Percentiles rank a stretch among this genome's conserved stretches.
Conservation (phyloP, 352 stramenopile genomes). For the Pythium sukuiense region DNA sequence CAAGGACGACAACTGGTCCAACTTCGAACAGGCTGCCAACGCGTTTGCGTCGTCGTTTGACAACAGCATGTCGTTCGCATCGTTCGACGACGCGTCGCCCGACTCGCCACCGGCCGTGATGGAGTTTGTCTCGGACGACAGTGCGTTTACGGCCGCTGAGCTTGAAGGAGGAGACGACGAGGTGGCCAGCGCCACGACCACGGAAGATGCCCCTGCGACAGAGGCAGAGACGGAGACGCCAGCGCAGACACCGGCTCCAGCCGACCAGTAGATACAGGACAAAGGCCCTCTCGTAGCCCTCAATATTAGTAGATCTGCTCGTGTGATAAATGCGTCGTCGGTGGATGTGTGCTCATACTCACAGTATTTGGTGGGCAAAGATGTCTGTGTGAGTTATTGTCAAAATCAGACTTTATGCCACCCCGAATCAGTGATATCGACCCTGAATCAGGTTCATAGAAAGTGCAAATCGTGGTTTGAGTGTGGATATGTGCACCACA, state of each 20-base stretch:
- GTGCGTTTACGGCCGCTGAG: constrained; percentile 19
- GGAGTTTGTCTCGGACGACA: constrained; percentile 31
- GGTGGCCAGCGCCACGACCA: background rate
- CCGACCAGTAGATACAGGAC: constrained; percentile 8
- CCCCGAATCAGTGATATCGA: too few species aligned
- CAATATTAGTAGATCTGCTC: background rate
- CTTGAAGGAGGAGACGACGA: constrained; percentile 6
- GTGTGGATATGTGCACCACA: too few species aligned
- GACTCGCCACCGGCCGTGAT: constrained; percentile 30
- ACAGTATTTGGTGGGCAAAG: background rate
- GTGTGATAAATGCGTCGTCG: background rate
- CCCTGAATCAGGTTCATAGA: too few species aligned
- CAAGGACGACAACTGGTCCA: constrained; percentile 54
- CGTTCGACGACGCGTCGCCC: constrained; percentile 37
- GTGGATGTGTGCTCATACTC: background rate
- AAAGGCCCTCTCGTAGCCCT: background rate
- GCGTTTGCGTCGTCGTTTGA: constrained; percentile 66
- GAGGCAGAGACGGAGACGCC: background rate
- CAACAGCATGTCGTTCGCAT: constrained; percentile 22
- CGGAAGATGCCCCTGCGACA: background rate
- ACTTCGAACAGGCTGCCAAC: constrained; percentile 53
- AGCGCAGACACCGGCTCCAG: background rate
- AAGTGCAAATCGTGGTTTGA: too few species aligned
- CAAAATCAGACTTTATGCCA: too few species aligned
- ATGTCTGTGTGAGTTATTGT: background rate